These are phyloP conservation scores for Fragilaria radians DNA, from an alignment of 108 stramenopile species.

Conservation along the genomic window DNA sequence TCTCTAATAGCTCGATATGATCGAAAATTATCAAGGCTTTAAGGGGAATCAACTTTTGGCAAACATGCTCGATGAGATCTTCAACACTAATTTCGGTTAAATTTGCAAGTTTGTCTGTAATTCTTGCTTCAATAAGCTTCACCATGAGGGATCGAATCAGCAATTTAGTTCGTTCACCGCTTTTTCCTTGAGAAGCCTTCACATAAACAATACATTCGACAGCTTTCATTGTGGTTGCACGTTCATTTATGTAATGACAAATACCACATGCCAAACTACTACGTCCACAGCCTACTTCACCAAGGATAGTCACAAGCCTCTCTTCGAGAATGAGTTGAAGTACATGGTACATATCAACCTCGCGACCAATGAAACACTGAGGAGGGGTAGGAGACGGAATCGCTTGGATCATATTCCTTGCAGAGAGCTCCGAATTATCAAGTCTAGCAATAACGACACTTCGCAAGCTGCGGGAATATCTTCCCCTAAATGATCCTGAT, in stretches of 20 bases:
- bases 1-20: slow-evolving; percentile 42
- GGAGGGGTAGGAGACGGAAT: slow-evolving; percentile 73
- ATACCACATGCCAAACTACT: slow-evolving; percentile 52
- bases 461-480: slow-evolving; percentile 1
- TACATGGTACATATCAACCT: slow-evolving; percentile 70
- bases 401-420: slow-evolving; percentile 47
- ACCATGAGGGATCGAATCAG: slow-evolving; percentile 33
- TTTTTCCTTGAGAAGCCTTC: slow-evolving; percentile 31
- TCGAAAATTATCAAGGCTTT: slow-evolving; percentile 69
- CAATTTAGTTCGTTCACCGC: slow-evolving; percentile 21
- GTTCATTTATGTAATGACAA: slow-evolving; percentile 77
- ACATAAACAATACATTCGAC: slow-evolving; percentile 55
- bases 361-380: slow-evolving; percentile 74
- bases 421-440: slow-evolving; percentile 28
- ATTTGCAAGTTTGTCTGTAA: slow-evolving; percentile 8
- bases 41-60: slow-evolving; percentile 31
- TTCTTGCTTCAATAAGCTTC: slow-evolving; percentile 27
- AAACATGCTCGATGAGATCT: slow-evolving; percentile 30
- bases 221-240: slow-evolving; percentile 39
- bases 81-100: slow-evolving; percentile 37
- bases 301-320: slow-evolving; percentile 61
- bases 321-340: slow-evolving; percentile 45
- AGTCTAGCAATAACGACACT: slow-evolving; percentile 13
- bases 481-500: background rate
- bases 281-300: slow-evolving; percentile 70